phyloP scores from a whole-genome alignment of 2,329 filamentous ascomycete species.

The Monilinia fructigena region DNA sequence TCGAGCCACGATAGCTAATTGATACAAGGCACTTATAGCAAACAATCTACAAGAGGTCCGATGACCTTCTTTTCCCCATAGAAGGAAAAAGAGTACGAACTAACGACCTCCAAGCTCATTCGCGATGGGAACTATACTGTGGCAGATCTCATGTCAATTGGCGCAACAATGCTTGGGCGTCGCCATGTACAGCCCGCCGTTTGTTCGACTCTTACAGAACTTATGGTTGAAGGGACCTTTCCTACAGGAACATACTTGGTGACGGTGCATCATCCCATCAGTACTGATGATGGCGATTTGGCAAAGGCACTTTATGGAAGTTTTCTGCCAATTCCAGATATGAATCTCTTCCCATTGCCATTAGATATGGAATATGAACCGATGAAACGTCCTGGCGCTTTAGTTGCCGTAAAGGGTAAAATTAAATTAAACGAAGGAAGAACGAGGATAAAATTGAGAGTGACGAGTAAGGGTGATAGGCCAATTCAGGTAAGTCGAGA shows the following conservation, averaged over 20 bases:
- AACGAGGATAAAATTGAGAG: constrained; percentile 68
- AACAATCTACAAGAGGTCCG: constrained; percentile 81
- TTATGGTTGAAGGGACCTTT: constrained; percentile 95
- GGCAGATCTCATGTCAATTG: constrained; percentile 88
- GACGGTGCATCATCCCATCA: constrained; percentile 88
- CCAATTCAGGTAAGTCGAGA: constrained; percentile 70
- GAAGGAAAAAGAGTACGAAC: constrained; percentile 18
- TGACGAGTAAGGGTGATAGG: constrained; percentile 84
- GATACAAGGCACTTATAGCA: constrained; percentile 69
- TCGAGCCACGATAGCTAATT: constrained; percentile 23
- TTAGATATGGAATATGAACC: constrained; percentile 64
- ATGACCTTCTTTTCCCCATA: not conserved
- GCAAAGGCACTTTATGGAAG: constrained; percentile 86
- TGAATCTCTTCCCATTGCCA: constrained; percentile 64
- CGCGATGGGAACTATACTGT: constrained; percentile 93
- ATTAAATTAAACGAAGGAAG: constrained; percentile 73
- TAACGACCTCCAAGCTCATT: constrained; percentile 60
- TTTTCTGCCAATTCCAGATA: constrained; percentile 77
- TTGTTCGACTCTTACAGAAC: constrained; percentile 71
- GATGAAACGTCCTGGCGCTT: constrained; percentile 72
- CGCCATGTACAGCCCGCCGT: constrained; percentile 88
- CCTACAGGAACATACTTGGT: constrained; percentile 88
- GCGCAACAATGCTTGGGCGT: constrained; percentile 87
- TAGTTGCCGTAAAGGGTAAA: constrained; percentile 64
- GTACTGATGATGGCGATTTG: constrained; percentile 80